Base-by-base conservation (phyloP, 495 filamentous ascomycete genomes). In the Podospora australis region DNA sequence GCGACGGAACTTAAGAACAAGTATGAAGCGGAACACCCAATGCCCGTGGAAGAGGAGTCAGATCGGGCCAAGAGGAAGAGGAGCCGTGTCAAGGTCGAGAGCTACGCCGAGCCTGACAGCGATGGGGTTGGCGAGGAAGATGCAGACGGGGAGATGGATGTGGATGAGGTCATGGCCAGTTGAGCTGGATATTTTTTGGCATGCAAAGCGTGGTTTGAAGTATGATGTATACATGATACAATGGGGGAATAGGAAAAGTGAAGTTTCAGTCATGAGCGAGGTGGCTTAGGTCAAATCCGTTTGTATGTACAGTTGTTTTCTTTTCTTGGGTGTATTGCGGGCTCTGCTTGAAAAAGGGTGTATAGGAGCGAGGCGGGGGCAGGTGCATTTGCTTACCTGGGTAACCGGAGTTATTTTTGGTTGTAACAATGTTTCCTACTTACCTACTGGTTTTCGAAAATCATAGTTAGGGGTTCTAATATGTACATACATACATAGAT, bases 21-120 rank as follows among this genome's bases (percentile, higher is more conserved):
- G 48, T 92, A 81, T 67, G 82, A 82, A 50, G 70, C 70, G 38
- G 75, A 73, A 14, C 72, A 88, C 63, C 83, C 62, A n/a, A 19
- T 25, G 6, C 39, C 38, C 24, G 14, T 38, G 6, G 36, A 28
- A n/a, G 44, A 16, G 23, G 23, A 3, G 3, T 22, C 6, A 24
- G 38, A 16, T n/a, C 26, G 30, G 19, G 4, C 9, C 17, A 30
- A 21, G 23, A 24, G 25, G 48, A 55, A 58, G 39, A 57, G 54
- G 49, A 63, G 62, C 30, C 55, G 54, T 28, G 52, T 55, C 20
- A 63, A 58, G 49, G 61, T 68, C 39, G 64, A 60, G 53, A 71
- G 63, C 32, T 71, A 72, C 49, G 64, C 58, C 2, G 70, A 72
- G 52, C 60, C 52, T 32, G 60, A 66, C 7, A 39, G 43, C 10